These are phyloP conservation scores for Leccinum griseonigrum DNA, from an alignment of 1,284 basidiomycete species.

Conservation along the genomic window DNA sequence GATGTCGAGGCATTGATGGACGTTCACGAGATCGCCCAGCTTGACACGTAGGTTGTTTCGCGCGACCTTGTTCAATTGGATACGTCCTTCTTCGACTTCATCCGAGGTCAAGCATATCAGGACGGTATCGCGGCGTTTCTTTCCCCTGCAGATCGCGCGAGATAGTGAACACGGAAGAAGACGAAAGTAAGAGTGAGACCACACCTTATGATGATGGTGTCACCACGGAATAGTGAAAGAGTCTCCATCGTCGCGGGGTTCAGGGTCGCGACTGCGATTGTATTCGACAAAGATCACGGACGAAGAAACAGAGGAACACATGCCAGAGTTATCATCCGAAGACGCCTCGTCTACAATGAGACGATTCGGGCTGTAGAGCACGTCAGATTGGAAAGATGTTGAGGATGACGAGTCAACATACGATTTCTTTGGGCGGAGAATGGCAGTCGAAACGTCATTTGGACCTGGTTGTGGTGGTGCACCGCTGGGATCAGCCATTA, in stretches of 20 bases:
- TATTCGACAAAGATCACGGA: constrained; percentile 3
- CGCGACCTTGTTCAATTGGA: constrained; percentile 99
- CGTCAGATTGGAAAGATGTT: constrained; percentile 12
- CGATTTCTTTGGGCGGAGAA: constrained; percentile 95
- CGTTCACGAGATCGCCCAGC: constrained; percentile 93
- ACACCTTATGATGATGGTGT: constrained; percentile 89
- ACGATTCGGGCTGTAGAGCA: constrained; percentile 76
- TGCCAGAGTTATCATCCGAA: constrained; percentile 90
- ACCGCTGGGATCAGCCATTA: constrained; percentile 77
- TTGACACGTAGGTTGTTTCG: constrained; percentile 98
- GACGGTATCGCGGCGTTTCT: constrained; percentile 95
- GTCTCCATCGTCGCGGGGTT: constrained; percentile 97
- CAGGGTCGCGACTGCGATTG: constrained; percentile 76
- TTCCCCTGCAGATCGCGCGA: constrained; percentile 56
- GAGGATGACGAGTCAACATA: constrained; percentile 43
- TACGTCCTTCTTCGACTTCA: constrained; percentile 95
- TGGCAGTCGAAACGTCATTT: constrained; percentile 90
- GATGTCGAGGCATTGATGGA: constrained; percentile 96
- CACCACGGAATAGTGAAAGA: constrained; percentile 92
- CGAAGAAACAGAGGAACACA: constrained; percentile 20
- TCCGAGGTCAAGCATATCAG: constrained; percentile 95
- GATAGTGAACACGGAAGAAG: constrained; percentile 6
- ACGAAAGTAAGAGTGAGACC: constrained; percentile 16
- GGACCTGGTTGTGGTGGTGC: constrained; percentile 72
- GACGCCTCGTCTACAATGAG: constrained; percentile 91